Conservation (phyloP, 108 stramenopile species). For the Pseudonitzschia pungens region DNA sequence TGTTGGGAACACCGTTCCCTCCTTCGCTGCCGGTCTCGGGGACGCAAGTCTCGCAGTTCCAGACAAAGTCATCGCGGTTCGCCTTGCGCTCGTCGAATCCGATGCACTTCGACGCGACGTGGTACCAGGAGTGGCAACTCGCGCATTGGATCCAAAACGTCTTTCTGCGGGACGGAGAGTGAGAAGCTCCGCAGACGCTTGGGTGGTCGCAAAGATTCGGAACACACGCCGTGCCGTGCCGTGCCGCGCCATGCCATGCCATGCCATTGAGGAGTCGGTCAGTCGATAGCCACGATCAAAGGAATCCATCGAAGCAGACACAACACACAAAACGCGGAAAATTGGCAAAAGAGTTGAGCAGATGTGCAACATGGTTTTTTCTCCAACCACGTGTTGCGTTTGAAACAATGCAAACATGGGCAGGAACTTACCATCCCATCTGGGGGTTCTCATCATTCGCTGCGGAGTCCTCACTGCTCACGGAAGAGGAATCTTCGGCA, state of each 20-base stretch:
- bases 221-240: too few species aligned
- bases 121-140: slow-evolving; percentile 55
- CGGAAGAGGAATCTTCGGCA: not conserved
- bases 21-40: not conserved
- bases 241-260: too few species aligned
- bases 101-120: slow-evolving; percentile 49
- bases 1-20: not conserved
- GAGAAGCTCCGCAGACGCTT: not conserved
- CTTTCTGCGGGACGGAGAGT: not conserved
- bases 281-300: too few species aligned
- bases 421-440: not conserved
- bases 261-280: too few species aligned
- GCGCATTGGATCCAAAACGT: slow-evolving; percentile 74
- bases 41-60: slow-evolving; percentile 15
- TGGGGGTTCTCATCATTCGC: not conserved
- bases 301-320: too few species aligned
- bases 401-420: not conserved
- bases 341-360: too few species aligned
- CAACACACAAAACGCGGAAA: too few species aligned
- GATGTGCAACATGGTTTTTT: not conserved
- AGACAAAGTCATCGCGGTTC: slow-evolving; percentile 1
- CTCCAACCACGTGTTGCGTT: not conserved
- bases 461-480: slow-evolving; percentile 2
- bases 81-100: slow-evolving; percentile 49
- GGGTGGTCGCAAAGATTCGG: too few species aligned